A percentile compares a stretch with the other conserved stretches of the same genome.
phyloP scores from a whole-genome alignment of 371 early-diverging fungal species.

The Parasitella parasitica region DNA sequence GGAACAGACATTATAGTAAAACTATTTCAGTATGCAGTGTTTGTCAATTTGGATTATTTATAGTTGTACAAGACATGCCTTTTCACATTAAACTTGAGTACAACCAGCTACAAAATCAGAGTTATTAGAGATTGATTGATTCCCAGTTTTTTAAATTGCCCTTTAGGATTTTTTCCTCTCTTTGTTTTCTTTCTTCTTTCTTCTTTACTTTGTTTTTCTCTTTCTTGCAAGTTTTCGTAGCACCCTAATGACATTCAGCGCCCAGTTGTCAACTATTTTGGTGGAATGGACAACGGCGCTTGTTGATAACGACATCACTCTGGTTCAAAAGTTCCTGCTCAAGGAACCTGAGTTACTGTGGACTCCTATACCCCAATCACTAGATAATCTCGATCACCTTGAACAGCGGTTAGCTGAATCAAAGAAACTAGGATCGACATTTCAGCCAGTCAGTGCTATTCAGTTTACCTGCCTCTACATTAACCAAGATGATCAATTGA shows the following conservation, averaged over 20 bases:
- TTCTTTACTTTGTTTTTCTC: not conserved
- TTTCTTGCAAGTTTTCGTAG: not conserved
- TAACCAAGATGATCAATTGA: not conserved
- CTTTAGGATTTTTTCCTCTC: too few relatives aligned
- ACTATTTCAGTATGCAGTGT: too few relatives aligned
- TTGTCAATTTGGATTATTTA: not conserved
- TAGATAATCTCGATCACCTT: slow-evolving; percentile 21
- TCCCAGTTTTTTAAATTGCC: not conserved
- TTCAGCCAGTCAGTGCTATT: slow-evolving; percentile 27
- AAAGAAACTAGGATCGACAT: slow-evolving; percentile 17
- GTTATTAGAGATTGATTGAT: not conserved
- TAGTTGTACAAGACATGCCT: not conserved
- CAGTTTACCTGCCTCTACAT: slow-evolving; percentile 17
- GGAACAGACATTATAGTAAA: too few relatives aligned
- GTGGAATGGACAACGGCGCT: slow-evolving; percentile 40
- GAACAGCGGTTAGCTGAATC: slow-evolving; percentile 11
- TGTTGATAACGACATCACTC: slow-evolving; percentile 22
- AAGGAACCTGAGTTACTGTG: slow-evolving; percentile 34
- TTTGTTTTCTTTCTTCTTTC: not conserved
- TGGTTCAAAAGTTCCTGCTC: slow-evolving; percentile 15
- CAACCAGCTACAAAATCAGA: not conserved
- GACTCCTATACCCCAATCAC: slow-evolving; percentile 25
- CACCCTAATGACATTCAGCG: not conserved
- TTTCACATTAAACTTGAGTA: not conserved
- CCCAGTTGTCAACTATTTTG: slow-evolving; percentile 12